Evolutionary conservation across 2,329 filamentous ascomycete species (phyloP).

Genomic region (Aureobasidium mangrovei): DNA sequence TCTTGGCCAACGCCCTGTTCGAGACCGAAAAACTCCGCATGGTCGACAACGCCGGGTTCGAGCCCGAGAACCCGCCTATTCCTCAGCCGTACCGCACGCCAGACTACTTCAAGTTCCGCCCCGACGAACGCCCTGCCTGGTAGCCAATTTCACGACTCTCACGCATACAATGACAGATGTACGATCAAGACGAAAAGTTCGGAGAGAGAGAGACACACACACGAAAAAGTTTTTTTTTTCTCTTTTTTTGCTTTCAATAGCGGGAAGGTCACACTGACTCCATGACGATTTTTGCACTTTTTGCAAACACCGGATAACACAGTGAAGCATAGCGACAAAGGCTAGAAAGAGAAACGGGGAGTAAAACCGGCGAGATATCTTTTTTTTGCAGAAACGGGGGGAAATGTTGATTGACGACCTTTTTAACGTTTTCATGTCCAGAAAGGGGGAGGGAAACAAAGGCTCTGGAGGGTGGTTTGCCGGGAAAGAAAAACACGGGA

Average conservation of each 20-base stretch:
- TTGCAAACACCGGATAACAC: no score
- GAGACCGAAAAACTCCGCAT: slow-evolving; percentile 5
- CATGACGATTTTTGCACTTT: no score
- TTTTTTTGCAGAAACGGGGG: no score
- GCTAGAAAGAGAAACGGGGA: no score
- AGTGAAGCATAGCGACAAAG: no score
- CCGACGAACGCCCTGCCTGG: slow-evolving; percentile 1
- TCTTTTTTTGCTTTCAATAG: not conserved
- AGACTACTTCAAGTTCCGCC: slow-evolving; percentile 6
- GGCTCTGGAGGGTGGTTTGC: no score
- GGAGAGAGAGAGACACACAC: not conserved
- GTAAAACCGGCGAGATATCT: no score
- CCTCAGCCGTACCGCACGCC: not conserved
- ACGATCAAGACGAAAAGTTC: not conserved
- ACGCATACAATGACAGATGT: not conserved
- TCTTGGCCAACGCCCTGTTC: slow-evolving; percentile 6
- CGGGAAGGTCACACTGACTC: no score
- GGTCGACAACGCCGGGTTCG: not conserved
- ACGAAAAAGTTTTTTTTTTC: not conserved
- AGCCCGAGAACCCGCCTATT: not conserved
- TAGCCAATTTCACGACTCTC: not conserved
- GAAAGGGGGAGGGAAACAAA: no score
- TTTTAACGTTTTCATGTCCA: no score
- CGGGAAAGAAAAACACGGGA: no score
- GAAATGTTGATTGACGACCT: no score